Evolutionary conservation across 805 yeast species (phyloP).

Genomic region (Pichia thaimueangensis): DNA sequence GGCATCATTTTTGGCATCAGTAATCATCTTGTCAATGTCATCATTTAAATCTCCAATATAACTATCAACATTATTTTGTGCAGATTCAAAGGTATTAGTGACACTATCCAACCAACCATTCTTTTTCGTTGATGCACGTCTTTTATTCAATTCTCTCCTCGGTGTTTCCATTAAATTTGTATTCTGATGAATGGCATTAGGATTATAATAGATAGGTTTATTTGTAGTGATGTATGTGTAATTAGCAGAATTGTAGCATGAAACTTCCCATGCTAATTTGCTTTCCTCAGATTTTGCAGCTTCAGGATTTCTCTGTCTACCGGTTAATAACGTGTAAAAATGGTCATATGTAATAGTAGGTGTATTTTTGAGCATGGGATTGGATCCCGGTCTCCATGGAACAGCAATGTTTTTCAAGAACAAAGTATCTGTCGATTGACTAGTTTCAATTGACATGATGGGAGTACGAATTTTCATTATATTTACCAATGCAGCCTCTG

Average conservation of each 20-base stretch:
- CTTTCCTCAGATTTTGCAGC: conserved; percentile 45
- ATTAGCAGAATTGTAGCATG: conserved; percentile 33
- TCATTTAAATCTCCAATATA: conserved; percentile 27
- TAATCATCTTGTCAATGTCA: conserved; percentile 26
- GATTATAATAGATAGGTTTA: conserved; percentile 29
- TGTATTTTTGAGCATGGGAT: conserved; percentile 83
- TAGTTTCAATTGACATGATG: conserved; percentile 23
- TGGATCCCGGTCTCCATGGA: conserved; percentile 74
- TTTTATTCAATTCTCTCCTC: conserved; percentile 9
- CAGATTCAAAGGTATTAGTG: conserved; percentile 19
- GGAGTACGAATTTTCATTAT: conserved; percentile 40
- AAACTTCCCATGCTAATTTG: conserved; percentile 43
- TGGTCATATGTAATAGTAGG: conserved; percentile 56
- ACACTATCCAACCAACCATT: conserved; percentile 13
- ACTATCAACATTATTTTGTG: conserved; percentile 20
- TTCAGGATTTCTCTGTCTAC: conserved; percentile 55
- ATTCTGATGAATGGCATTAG: conserved; percentile 27
- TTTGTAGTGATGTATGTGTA: conserved; percentile 22
- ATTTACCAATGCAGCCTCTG: conserved; percentile 48
- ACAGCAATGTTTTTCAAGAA: conserved; percentile 63
- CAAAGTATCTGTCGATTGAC: conserved; percentile 43
- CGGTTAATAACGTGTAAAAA: conserved; percentile 62
- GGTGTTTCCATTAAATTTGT: conserved; percentile 20
- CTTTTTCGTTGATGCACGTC: neutral
- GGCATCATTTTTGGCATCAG: conserved; percentile 26